These are phyloP conservation scores for Podosphaera xanthii DNA, from an alignment of 2,329 filamentous ascomycete species.

Conservation along the genomic window DNA sequence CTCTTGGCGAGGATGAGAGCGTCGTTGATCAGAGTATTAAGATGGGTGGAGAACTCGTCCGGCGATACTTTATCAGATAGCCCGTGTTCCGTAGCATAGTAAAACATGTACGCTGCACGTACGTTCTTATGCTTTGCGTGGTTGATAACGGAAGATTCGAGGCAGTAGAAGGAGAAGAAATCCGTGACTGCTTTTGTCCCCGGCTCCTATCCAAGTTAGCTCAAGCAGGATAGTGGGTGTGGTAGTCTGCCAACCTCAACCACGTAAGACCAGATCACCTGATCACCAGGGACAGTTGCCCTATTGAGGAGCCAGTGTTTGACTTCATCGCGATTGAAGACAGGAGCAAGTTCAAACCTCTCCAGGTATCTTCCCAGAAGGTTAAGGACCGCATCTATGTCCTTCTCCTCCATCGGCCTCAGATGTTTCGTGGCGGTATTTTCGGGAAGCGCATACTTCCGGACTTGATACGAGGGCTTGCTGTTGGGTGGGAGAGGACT, in stretches of 20 bases:
- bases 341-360: slow-evolving; percentile 65
- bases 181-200: slow-evolving; percentile 56
- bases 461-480: slow-evolving; percentile 66
- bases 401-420: slow-evolving; percentile 56
- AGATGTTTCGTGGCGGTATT: slow-evolving; percentile 51
- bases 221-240: neutral
- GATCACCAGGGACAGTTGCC: slow-evolving; percentile 40
- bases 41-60: slow-evolving; percentile 45
- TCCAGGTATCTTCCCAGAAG: slow-evolving; percentile 57
- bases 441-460: slow-evolving; percentile 65
- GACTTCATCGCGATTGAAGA: slow-evolving; percentile 59
- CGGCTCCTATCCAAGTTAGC: slow-evolving; percentile 19
- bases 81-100: slow-evolving; percentile 62
- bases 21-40: slow-evolving; percentile 65
- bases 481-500: slow-evolving; percentile 65
- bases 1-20: slow-evolving; percentile 72
- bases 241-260: slow-evolving; percentile 31
- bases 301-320: slow-evolving; percentile 72
- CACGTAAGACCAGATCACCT: slow-evolving; percentile 85
- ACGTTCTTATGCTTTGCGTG: slow-evolving; percentile 57
- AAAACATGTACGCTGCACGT: slow-evolving; percentile 86
- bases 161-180: slow-evolving; percentile 90
- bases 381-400: slow-evolving; percentile 51
- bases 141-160: slow-evolving; percentile 80
- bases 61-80: slow-evolving; percentile 25